Base-by-base conservation (phyloP, 1,139 yeast genomes). In the Meyerozyma smithsonii region DNA sequence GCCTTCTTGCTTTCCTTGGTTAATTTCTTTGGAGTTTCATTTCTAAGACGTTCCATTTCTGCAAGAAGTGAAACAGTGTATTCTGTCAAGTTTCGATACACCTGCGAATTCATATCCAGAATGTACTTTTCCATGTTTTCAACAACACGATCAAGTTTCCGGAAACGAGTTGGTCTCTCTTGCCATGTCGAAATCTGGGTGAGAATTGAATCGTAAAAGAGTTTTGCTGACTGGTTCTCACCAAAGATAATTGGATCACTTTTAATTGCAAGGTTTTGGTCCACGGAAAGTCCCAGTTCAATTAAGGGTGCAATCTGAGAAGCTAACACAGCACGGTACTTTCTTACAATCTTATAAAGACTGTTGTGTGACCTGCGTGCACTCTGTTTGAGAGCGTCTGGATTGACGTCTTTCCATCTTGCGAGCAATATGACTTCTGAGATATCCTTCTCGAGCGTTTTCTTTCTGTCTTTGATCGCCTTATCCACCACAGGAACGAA, bases 401-500 rank as follows among this genome's bases (percentile, higher is more conserved):
- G 80, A 54, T 94, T 94, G 10, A 90, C 92, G 62, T 94, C 99
- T 53, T 90, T 89, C 97, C 98, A 94, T 55, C 96, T 86, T 1
- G 97, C 97, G 23, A 94, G 69, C 38, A 88, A 65, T 37, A 92
- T 88, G 4, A 89, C 83, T 44, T 94, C 98, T 35, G 79, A 72
- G 19, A 92, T 77, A 40, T 88, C 92, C 54, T 89, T 90, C 45
- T 83, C 89, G 32, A 92, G 64, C 6, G 63, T 61, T 49, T 72
- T 77, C 55, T 74, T 79, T 1, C 72, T 71, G 1, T 59, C 57
- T 0, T 51, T 54, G 19, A 89, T 60, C 14, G 66, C 62, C 0
- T 73, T 74, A 2, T 60, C 56, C 15, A 90, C 65, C 4, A 61
- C 55, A 0, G 75, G 66, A 6, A 57, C 42, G 52, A 85, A 92